Evolutionary conservation across 164 flowering plant genomes (phyloP).

Genomic region (Magnolia changhungtana): DNA sequence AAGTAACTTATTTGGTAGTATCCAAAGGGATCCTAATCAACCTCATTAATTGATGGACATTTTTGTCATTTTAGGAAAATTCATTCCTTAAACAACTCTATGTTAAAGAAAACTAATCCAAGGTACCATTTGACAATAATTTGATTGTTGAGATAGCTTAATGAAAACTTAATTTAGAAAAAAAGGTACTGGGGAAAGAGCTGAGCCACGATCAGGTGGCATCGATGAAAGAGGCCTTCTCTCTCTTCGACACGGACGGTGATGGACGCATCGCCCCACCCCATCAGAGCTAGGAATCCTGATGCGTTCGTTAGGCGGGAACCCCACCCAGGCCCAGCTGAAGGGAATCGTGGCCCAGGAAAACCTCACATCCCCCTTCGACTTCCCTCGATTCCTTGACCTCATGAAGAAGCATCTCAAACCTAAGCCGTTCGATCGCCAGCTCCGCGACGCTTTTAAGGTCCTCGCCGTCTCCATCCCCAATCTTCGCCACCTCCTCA

Average conservation of each 20-base stretch:
- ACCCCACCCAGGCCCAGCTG: constrained; percentile 90
- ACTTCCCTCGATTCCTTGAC: constrained; percentile 70
- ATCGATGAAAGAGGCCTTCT: constrained; percentile 90
- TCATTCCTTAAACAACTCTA: no score
- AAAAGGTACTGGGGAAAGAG: constrained; percentile 59
- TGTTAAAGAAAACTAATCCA: no score
- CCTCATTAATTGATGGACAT: no score
- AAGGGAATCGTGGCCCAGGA: constrained; percentile 70
- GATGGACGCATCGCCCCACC: constrained; percentile 77
- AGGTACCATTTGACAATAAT: neutral
- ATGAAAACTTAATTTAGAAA: neutral
- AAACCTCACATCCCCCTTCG: constrained; percentile 71
- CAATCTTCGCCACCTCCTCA: constrained; percentile 81
- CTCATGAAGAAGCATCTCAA: constrained; percentile 82
- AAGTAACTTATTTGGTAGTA: no score
- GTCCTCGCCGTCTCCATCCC: constrained; percentile 81
- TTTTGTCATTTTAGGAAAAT: no score
- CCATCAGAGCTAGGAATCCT: constrained; percentile 90
- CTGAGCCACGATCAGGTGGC: constrained; percentile 78
- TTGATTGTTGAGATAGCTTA: no score
- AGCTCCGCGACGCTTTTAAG: constrained; percentile 88
- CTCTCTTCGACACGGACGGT: constrained; percentile 85
- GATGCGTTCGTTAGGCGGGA: constrained; percentile 93
- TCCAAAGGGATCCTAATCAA: no score
- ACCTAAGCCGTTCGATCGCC: constrained; percentile 86